Percentiles rank a stretch among this genome's conserved stretches.
These are phyloP conservation scores for Paracoccidioides lutzii DNA, from an alignment of 2,329 filamentous ascomycete genomes.

Conservation along the genomic window DNA sequence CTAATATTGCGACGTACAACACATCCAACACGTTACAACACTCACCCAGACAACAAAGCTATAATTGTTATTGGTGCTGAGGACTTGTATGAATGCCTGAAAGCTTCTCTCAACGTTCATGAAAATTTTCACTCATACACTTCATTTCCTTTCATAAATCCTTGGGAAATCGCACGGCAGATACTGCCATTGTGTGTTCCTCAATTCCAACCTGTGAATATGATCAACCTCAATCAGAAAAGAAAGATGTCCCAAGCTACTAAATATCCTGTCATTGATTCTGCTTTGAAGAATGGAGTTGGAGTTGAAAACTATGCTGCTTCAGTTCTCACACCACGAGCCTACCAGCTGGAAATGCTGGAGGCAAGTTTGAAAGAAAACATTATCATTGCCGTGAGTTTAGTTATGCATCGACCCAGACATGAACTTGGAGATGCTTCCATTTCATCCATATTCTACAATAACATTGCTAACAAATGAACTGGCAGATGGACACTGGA, in stretches of 20 bases:
- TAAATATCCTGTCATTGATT: not conserved
- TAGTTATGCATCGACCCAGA: not conserved
- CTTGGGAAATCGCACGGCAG: no score
- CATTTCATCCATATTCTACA: not conserved
- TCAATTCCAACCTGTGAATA: not conserved
- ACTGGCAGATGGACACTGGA: conserved; percentile 60
- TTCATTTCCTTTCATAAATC: no score
- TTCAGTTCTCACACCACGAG: conserved; percentile 27
- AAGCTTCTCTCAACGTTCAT: not conserved
- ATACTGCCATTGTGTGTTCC: no score
- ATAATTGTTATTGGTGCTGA: no score
- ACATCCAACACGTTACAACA: no score
- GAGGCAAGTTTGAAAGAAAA: conserved; percentile 55
- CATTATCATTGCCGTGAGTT: conserved; percentile 54
- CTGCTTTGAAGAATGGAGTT: not conserved
- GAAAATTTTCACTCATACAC: no score
- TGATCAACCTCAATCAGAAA: not conserved
- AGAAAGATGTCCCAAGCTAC: not conserved
- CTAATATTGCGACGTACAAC: not conserved
- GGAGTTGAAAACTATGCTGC: not conserved
- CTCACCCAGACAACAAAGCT: no score
- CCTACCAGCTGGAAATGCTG: conserved; percentile 67
- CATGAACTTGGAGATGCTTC: not conserved
- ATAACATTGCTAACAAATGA: not conserved
- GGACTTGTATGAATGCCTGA: no score